Percentiles rank a stretch among this genome's conserved stretches.
Evolutionary conservation across 177 flowering plant species (phyloP).

Genomic region (Telopea speciosissima): DNA sequence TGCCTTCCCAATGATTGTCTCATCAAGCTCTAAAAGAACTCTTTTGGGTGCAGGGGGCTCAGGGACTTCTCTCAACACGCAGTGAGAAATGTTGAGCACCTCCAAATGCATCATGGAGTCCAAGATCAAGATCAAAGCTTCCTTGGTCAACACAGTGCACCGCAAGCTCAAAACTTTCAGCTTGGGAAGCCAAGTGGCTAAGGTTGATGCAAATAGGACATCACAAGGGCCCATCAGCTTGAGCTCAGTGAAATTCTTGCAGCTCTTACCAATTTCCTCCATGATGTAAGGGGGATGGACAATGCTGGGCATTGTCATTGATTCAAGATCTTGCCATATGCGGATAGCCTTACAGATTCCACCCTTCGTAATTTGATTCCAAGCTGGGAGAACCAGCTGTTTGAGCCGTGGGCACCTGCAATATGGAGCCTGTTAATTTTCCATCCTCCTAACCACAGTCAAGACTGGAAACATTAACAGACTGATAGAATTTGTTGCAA

Average conservation of each 20-base stretch:
- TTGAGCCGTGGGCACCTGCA: slow-evolving; percentile 48
- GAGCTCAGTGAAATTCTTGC: slow-evolving; percentile 43
- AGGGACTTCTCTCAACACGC: slow-evolving; percentile 34
- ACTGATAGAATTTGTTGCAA: neutral
- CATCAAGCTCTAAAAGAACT: slow-evolving; percentile 30
- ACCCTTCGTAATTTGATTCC: slow-evolving; percentile 49
- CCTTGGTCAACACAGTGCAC: slow-evolving; percentile 38
- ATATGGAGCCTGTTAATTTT: slow-evolving; percentile 35
- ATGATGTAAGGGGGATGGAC: slow-evolving; percentile 38
- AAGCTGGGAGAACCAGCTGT: slow-evolving; percentile 59
- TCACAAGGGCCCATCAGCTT: slow-evolving; percentile 21
- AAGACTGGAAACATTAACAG: neutral
- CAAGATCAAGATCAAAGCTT: slow-evolving; percentile 41
- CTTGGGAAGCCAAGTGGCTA: slow-evolving; percentile 10
- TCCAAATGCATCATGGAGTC: slow-evolving; percentile 39
- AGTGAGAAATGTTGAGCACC: slow-evolving; percentile 63
- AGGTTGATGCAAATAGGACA: slow-evolving; percentile 4
- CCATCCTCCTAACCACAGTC: neutral
- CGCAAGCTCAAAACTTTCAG: slow-evolving; percentile 42
- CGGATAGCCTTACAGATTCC: slow-evolving; percentile 47
- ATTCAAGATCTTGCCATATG: slow-evolving; percentile 52
- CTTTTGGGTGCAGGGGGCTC: slow-evolving; percentile 23
- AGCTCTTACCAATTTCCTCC: slow-evolving; percentile 41
- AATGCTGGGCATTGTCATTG: slow-evolving; percentile 67
- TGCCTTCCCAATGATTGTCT: slow-evolving; percentile 31